phyloP scores from a whole-genome alignment of 768 basidiomycete genomes.

The Tulasnella sp. region DNA sequence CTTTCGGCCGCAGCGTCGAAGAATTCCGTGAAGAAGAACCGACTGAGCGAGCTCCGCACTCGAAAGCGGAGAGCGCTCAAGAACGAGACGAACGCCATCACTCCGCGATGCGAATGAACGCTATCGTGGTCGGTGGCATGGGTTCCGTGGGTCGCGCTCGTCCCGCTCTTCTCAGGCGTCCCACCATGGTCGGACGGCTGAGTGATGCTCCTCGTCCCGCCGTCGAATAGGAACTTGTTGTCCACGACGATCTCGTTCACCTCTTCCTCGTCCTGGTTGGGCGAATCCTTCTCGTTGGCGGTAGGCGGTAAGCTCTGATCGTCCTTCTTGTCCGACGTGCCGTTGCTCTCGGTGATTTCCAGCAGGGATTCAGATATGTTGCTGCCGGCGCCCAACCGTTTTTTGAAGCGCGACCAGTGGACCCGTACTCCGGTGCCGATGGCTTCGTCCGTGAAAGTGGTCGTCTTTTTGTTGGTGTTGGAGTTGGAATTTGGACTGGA shows the following conservation, averaged over 20 bases:
- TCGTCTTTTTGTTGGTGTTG: constrained; percentile 5
- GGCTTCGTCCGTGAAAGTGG: constrained; percentile 21
- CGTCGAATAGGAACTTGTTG: constrained; percentile 17
- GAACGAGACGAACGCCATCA: constrained; percentile 20
- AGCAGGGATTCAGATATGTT: constrained; percentile 25
- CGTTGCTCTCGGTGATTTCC: constrained; percentile 23
- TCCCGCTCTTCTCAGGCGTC: constrained; percentile 33
- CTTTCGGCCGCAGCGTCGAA: constrained; percentile 27
- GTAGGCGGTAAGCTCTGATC: background rate
- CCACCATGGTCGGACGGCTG: constrained; percentile 31
- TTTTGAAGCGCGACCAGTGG: constrained; percentile 32
- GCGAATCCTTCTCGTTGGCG: background rate
- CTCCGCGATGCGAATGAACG: constrained; percentile 8
- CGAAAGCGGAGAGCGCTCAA: constrained; percentile 9
- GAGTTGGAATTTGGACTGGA: constrained; percentile 2
- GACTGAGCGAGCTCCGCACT: background rate
- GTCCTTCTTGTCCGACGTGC: background rate
- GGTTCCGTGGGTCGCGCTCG: background rate
- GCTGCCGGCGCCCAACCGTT: constrained; percentile 29
- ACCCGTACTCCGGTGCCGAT: constrained; percentile 19
- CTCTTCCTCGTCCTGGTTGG: constrained; percentile 33
- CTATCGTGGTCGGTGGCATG: constrained; percentile 20
- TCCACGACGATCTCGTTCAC: constrained; percentile 38
- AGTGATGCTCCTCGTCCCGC: constrained; percentile 24
- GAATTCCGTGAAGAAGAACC: constrained; percentile 27